Percentiles rank a stretch among this genome's conserved stretches.
Evolutionary conservation across 805 yeast species (phyloP).

Genomic region (Spencermartinsiella europaea): DNA sequence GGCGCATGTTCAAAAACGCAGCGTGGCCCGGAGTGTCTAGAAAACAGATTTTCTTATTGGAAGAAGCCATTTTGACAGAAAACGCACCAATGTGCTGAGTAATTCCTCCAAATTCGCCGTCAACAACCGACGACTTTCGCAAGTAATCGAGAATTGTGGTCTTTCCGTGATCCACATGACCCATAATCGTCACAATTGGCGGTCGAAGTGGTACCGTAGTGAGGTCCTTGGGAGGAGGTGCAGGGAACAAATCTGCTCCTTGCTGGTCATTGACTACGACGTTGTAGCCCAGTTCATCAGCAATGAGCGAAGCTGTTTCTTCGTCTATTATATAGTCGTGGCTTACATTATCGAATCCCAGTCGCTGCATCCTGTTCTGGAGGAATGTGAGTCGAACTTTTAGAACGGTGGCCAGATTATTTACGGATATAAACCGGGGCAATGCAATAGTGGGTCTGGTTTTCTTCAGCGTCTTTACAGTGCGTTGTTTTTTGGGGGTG

Average conservation of each 20-base stretch:
- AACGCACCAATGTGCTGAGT: constrained; percentile 99
- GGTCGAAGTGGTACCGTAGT: constrained; percentile 60
- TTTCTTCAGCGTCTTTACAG: constrained; percentile 9
- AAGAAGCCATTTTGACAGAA: constrained; percentile 69
- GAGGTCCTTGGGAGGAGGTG: constrained; percentile 46
- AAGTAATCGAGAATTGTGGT: constrained; percentile 87
- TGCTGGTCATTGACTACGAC: constrained; percentile 49
- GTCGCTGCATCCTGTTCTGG: constrained; percentile 48
- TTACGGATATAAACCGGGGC: constrained; percentile 74
- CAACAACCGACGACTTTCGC: constrained; percentile 78
- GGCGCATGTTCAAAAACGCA: constrained; percentile 92
- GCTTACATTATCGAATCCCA: constrained; percentile 68
- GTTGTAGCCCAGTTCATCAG: constrained; percentile 82
- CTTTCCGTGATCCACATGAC: constrained; percentile 98
- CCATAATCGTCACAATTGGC: constrained; percentile 97
- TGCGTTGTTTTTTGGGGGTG: not conserved
- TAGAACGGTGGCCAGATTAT: constrained; percentile 70
- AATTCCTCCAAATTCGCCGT: constrained; percentile 89
- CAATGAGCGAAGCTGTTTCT: constrained; percentile 80
- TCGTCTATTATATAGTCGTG: constrained; percentile 77
- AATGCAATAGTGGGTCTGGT: constrained; percentile 30
- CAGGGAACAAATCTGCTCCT: constrained; percentile 57
- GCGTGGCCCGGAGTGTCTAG: constrained; percentile 98
- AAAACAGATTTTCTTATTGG: constrained; percentile 76
- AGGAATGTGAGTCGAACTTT: constrained; percentile 59